Base-by-base conservation (phyloP, 768 basidiomycete species). In the Mycena vulgaris region DNA sequence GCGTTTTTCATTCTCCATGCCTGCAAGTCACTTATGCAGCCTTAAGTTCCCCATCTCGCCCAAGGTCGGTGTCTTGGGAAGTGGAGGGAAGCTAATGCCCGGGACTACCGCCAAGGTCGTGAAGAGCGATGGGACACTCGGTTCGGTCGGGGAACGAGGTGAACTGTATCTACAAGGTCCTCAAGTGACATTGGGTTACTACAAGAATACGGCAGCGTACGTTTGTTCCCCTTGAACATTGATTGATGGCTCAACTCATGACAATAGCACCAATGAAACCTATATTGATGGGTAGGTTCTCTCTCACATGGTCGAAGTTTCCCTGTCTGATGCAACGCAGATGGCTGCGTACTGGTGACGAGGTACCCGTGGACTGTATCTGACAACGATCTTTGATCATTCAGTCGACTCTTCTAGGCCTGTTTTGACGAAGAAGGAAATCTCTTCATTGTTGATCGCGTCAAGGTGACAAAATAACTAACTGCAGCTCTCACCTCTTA, bases 281-380 rank as follows among this genome's bases (percentile, higher is more conserved):
- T 92, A 92, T 75, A 71, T 86, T 25, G 82, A 92, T 68, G 91
- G 90, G 89, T 90, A 72, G 68, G 82, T 71, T 25, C 16, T 30
- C 21, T 61, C 61, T 75, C 65, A 21, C 60, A 17, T 55, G n/a
- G n/a, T n/a, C n/a, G n/a, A 9, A 42, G 7, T 21, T 48, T 17
- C 42, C n/a, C 4, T 48, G 47, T 48, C 49, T 28, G 25, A 13
- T n/a, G 42, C 27, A n/a, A 28, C 37, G 16, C 66, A 89, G 88
- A 28, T 92, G 91, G 92, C 77, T 91, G n/a, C 83, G 83, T 56
- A 92, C 92, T 2, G 91, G 90, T 1, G 90, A 92, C 69, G 85
- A 89, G 74, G 90, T 89, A 16, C 33, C 13, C 13, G 33, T 35
- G 33, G 7, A 35, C 13, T 35, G 13, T 35, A 13, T 35, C 13